Base-by-base conservation (phyloP, 352 stramenopile genomes). In the Saprolegnia parasitica region DNA sequence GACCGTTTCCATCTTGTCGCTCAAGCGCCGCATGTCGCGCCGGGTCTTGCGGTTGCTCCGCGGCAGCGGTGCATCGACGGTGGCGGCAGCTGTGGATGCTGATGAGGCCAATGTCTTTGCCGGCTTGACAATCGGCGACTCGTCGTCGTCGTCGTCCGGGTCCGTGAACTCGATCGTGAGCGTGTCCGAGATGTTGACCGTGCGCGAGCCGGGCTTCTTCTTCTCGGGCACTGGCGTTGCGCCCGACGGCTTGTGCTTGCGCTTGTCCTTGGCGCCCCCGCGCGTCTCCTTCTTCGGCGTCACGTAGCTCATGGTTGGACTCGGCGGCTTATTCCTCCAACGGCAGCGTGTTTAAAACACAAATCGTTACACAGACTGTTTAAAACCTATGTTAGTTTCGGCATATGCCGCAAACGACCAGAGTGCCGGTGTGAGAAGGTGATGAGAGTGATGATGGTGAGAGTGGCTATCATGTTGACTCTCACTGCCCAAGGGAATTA, bases 211-310 rank as follows among this genome's bases (percentile, higher is more conserved):
- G 56, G 24, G 60, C 60, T 45, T 67, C 32, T 70, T 70, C 16
- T 58, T 70, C 20, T 49, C 63, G 23, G 23, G 45, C 5, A 70
- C 49, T 11, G 63, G 63, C 47, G 63, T 70, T 9, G 45, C 35
- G n/a, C 50, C 63, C 18, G 63, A 42, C 13, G 63, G 46, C 13
- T 37, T 70, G 49, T 61, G 63, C 47, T 70, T 70, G 23, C 63
- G 29, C 55, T 70, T 70, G 32, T 67, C 61, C 35, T 60, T 60
- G 35, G 52, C 52, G 35, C 13, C 42, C 20, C 52, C 52, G 35
- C 52, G 52, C 16, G 13, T 60, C 52, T 60, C 52, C 35, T 60
- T 60, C 35, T 40, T 60, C 20, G 52, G 52, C 24, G 52, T 60
- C 52, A 60, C 52, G 52, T 42, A 60, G 52, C 52, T 60, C 52